A percentile compares a stretch with the other conserved stretches of the same genome.
phyloP scores from a whole-genome alignment of 2,329 filamentous ascomycete species.

The Talaromyces islandicus region DNA sequence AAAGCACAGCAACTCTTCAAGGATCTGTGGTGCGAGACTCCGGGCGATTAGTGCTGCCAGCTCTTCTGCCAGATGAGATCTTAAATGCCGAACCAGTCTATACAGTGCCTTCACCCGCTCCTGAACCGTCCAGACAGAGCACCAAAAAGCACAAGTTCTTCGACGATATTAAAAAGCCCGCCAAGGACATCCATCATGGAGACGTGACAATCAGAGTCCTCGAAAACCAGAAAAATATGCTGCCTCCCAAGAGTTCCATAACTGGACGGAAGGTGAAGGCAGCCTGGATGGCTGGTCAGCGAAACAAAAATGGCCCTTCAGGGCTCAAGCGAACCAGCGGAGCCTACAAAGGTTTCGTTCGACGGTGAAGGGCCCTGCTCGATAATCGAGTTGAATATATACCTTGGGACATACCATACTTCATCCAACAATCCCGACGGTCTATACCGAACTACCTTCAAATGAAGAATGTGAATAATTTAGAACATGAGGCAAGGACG shows the following conservation, averaged over 20 bases:
- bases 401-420: neutral
- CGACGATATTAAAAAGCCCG: slow-evolving; percentile 41
- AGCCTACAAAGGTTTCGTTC: slow-evolving; percentile 32
- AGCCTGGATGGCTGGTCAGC: slow-evolving; percentile 33
- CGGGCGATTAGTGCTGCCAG: slow-evolving; percentile 38
- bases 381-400: neutral
- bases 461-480: neutral
- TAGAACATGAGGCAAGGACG: neutral
- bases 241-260: slow-evolving; percentile 43
- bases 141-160: slow-evolving; percentile 45
- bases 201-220: slow-evolving; percentile 46
- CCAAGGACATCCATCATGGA: slow-evolving; percentile 47
- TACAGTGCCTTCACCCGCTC: slow-evolving; percentile 41
- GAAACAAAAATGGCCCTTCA: slow-evolving; percentile 25
- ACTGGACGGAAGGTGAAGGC: slow-evolving; percentile 31
- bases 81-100: slow-evolving; percentile 41
- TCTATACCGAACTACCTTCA: neutral
- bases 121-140: slow-evolving; percentile 23
- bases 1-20: slow-evolving; percentile 37
- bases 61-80: slow-evolving; percentile 47
- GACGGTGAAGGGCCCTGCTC: slow-evolving; percentile 14
- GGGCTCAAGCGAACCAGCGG: slow-evolving; percentile 33
- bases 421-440: neutral
- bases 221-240: slow-evolving; percentile 33
- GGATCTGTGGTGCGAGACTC: slow-evolving; percentile 31